Conservation (phyloP, 2,329 filamentous ascomycete species). For the Ophiostoma ips region DNA sequence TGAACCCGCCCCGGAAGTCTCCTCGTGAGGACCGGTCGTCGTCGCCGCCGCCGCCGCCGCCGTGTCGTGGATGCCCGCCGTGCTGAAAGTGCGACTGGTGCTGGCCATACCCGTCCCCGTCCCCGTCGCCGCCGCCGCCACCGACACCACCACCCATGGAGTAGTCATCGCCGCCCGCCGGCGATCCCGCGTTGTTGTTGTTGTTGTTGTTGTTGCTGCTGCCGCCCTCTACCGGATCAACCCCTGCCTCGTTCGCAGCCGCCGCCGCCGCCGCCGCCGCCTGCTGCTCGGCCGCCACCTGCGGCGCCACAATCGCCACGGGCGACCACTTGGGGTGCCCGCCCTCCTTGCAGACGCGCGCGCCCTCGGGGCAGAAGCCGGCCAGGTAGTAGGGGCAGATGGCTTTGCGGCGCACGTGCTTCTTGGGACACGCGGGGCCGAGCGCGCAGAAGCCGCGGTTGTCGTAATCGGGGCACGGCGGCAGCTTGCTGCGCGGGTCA, state of each 20-base stretch:
- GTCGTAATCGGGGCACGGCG: conserved; percentile 81
- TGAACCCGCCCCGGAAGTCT: conserved; percentile 7
- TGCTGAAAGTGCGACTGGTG: conserved; percentile 13
- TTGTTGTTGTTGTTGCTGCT: neutral
- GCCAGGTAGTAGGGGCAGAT: conserved; percentile 79
- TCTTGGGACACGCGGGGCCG: conserved; percentile 74
- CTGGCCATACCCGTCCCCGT: neutral
- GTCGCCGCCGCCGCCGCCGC: conserved; percentile 10
- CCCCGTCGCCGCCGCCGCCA: neutral
- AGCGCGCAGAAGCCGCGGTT: conserved; percentile 89
- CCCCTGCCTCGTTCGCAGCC: conserved; percentile 20
- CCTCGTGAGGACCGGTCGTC: conserved; percentile 1
- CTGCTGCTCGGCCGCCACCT: conserved; percentile 7
- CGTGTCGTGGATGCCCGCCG: conserved; percentile 16
- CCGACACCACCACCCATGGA: conserved; percentile 1
- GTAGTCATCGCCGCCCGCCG: conserved; percentile 4
- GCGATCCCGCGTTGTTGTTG: neutral
- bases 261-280: conserved; percentile 6
- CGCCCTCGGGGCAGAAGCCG: conserved; percentile 80
- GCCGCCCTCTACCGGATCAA: conserved; percentile 8
- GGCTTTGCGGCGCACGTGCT: conserved; percentile 62
- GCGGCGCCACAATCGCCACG: conserved; percentile 38
- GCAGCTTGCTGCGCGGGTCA: conserved; percentile 65
- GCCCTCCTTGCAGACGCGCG: conserved; percentile 55
- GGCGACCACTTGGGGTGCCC: conserved; percentile 63